These are phyloP conservation scores for Venturia asperata DNA, from an alignment of 2,329 filamentous ascomycete species.

Conservation along the genomic window DNA sequence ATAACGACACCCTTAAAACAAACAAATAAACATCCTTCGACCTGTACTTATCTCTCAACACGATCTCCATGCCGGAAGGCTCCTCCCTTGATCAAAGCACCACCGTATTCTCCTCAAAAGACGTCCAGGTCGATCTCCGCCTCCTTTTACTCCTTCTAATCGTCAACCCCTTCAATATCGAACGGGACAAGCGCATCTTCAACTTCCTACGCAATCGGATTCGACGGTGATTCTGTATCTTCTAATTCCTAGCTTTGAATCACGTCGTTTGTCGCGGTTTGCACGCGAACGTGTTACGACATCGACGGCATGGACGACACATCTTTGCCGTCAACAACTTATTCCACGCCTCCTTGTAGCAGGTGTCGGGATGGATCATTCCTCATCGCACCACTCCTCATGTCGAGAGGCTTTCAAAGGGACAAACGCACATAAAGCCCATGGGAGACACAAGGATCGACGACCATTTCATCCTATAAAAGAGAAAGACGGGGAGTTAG, in stretches of 20 bases:
- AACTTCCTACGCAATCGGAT: neutral
- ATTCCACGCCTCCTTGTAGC: too few relatives aligned
- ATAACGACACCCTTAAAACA: neutral
- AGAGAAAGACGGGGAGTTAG: too few relatives aligned
- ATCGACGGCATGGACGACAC: neutral
- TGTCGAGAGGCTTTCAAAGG: too few relatives aligned
- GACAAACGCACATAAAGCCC: too few relatives aligned
- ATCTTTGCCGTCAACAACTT: too few relatives aligned
- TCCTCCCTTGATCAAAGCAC: neutral
- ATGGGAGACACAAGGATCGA: too few relatives aligned
- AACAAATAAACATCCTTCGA: too few relatives aligned
- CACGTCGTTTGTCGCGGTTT: neutral
- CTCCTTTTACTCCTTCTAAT: neutral
- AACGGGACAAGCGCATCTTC: too few relatives aligned
- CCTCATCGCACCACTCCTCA: too few relatives aligned
- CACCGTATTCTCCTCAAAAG: neutral
- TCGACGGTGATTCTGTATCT: neutral
- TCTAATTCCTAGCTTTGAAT: too few relatives aligned
- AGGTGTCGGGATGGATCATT: too few relatives aligned
- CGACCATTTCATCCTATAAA: too few relatives aligned
- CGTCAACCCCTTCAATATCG: neutral
- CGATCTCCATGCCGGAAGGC: neutral
- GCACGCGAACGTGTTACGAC: neutral
- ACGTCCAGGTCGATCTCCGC: slow-evolving; percentile 1
- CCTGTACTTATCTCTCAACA: neutral